phyloP scores from a whole-genome alignment of 176 grass and related monocot species.

The Carex myosuroides region DNA sequence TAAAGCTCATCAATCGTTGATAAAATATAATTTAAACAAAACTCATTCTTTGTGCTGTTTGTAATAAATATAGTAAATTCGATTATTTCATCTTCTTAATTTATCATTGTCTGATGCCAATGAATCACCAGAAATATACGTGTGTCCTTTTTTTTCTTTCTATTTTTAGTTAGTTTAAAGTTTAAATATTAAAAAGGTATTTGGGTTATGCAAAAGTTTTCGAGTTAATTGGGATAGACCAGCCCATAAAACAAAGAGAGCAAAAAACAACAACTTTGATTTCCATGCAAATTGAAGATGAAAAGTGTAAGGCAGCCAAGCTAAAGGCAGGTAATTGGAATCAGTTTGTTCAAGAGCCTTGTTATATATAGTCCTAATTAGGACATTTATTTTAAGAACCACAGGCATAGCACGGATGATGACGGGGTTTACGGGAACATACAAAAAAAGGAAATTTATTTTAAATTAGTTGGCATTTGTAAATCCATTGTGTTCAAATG shows the following conservation, averaged over 20 bases:
- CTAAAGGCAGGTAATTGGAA: not conserved
- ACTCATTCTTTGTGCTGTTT: too few relatives aligned
- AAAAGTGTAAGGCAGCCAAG: not conserved
- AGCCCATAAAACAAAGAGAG: not conserved
- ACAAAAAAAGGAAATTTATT: not conserved
- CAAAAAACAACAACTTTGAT: not conserved
- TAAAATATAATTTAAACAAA: too few relatives aligned
- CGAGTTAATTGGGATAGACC: not conserved
- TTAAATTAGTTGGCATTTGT: not conserved
- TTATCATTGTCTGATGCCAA: too few relatives aligned
- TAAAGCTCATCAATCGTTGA: too few relatives aligned
- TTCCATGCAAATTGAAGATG: not conserved
- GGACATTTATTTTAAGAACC: not conserved
- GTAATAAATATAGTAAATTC: too few relatives aligned
- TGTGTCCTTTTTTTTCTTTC: too few relatives aligned
- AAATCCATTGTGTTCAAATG: not conserved
- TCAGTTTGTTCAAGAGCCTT: not conserved
- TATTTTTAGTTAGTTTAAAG: not conserved
- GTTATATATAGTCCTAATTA: not conserved
- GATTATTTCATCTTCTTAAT: too few relatives aligned
- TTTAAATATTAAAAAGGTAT: not conserved
- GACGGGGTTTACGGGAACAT: too few relatives aligned
- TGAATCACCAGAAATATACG: too few relatives aligned
- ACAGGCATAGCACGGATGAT: too few relatives aligned
- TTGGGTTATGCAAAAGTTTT: not conserved